Evolutionary conservation across 73 alveolate species (phyloP), one percentile per base, ranked within the genome.

Genomic region (Paramecium sexaurelia): DNA sequence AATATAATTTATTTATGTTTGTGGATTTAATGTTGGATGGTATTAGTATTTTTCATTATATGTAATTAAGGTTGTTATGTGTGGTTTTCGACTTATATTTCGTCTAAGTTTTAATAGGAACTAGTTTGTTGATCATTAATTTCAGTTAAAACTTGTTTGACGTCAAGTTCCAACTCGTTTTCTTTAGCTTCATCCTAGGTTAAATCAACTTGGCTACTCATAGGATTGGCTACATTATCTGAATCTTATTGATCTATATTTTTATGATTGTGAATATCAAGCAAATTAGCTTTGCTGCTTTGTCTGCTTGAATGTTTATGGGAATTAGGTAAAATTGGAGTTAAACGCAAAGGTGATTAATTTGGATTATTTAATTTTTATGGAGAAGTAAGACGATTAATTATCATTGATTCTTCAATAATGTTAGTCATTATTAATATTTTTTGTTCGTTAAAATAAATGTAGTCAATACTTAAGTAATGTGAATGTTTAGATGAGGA

Each of bases 401-500:
- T 56, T 4, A 56, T 56, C 40, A 56, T 56, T 56, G 75, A 56
- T 56, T 56, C 40, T 5, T 56, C 75, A 56, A 56, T 56, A 24
- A 56, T 56, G 75, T 68, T 68, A 1, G 51, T 68, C 55, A 68
- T 68, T 22, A 68, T 27, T 32, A 26, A 68, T 68, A 68, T 29
- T 43, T 27, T 29, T 68, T 68, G 85, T 68, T 68, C 85, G 55
- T 68, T 68, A 68, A 68, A 57, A 68, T 68, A n/a, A 43, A 68
- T 68, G 51, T 32, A 68, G 22, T 68, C 85, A 24, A 68, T 68
- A 0, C 32, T 68, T n/a, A 27, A 10, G 5, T 0, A 68, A 32
- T 29, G 82, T 22, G 10, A 68, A 68, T n/a, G 29, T 11, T 68
- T 27, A 26, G 85, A 68, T 32, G 55, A 29, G 27, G 51, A 68